These are phyloP conservation scores for Xylariales sp. DNA, from an alignment of 2,329 filamentous ascomycete genomes.

Conservation along the genomic window DNA sequence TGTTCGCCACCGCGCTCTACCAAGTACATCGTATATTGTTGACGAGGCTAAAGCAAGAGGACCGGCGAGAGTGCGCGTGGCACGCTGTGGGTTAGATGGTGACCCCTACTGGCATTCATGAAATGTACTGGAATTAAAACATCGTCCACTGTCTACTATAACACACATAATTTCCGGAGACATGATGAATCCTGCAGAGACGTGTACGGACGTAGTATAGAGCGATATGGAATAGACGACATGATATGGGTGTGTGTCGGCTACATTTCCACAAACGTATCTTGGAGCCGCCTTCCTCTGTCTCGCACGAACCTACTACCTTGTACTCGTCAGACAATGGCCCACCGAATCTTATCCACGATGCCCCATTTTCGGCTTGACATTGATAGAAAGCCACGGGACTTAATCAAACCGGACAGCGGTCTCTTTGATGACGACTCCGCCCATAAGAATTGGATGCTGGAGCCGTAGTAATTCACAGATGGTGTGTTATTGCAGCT, in stretches of 20 bases:
- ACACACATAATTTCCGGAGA: not conserved
- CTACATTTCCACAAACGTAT: slow-evolving; percentile 18
- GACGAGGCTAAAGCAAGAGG: slow-evolving; percentile 23
- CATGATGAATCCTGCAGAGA: not conserved
- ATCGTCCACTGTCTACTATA: not conserved
- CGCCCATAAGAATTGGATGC: not conserved
- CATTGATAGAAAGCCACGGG: slow-evolving; percentile 5
- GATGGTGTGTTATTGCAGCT: too few relatives aligned
- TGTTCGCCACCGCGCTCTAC: slow-evolving; percentile 15
- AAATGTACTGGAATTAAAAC: not conserved
- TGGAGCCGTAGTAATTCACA: too few relatives aligned
- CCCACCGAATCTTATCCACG: slow-evolving; percentile 16
- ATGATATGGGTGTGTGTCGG: not conserved
- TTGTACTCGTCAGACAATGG: not conserved
- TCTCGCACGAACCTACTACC: not conserved
- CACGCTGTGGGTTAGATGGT: not conserved
- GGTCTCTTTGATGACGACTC: slow-evolving; percentile 20
- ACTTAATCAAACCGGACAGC: not conserved
- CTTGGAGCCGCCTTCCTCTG: not conserved
- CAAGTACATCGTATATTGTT: not conserved
- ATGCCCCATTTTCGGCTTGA: slow-evolving; percentile 6
- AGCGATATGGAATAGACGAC: not conserved
- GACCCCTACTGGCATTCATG: not conserved
- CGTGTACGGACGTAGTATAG: not conserved
- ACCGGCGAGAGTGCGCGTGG: not conserved